Base-by-base conservation (phyloP, 2,329 filamentous ascomycete genomes). In the Kalaharituber pfeilii region DNA sequence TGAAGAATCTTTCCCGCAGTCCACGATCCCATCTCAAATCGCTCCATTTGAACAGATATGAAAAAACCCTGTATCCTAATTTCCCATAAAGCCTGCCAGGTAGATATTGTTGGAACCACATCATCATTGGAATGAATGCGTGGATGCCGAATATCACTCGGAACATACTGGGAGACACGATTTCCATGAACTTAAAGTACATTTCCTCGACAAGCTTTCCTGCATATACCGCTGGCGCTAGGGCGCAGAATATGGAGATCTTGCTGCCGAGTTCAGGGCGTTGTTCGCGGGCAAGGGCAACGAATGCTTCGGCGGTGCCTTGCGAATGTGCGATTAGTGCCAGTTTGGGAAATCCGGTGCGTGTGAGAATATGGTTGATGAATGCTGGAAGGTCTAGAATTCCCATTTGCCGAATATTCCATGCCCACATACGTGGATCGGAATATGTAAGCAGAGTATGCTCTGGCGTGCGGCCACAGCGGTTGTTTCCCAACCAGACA, bases 401-500 rank as follows among this genome's bases (percentile, higher is more conserved):
- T 2, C 87, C 89, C 84, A 95, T 93, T 65, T 94, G 86, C 0
- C 85, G 79, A 53, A 95, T 93, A 61, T 94, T 94, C 89, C 89
- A 96, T 39, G 81, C 80, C 89, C 89, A 95, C 85, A 95, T 93
- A 27, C 87, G 78, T 1, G 89, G 88, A 65, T 96, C 89, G 2
- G 71, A 71, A 60, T 83, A 80, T 1, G 77, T 69, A 36, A 95
- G 75, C 22, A 81, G 69, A 2, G 74, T 76, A 65, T 96, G 89
- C 59, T 80, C 77, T 0, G 89, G 88, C 0, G 76, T 72, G 68
- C 91, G 86, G 1, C 88, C 88, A 65, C 87, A 94, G 20, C 89
- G 77, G 65, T 94, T 95, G 69, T 94, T 94, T 3, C 89, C 89
- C 15, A 95, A 74, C 88, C 88, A 96, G 36, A 96, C 86, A 66